Conservation (phyloP, 2,329 filamentous ascomycete species). For the Thelonectria discophora region DNA sequence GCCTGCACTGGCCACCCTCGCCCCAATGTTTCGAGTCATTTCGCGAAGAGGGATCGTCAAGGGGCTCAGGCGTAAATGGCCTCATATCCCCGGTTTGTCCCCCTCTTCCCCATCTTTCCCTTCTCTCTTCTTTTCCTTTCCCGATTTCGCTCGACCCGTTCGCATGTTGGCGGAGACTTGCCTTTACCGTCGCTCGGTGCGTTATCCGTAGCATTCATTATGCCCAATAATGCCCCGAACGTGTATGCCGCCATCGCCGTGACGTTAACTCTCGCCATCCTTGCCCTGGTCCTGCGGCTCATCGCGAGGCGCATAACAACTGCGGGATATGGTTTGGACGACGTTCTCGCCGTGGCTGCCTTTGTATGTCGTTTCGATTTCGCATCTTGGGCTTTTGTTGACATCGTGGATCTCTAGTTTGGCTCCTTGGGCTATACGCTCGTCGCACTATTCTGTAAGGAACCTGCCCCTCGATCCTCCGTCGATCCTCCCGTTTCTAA, state of each 20-base stretch:
- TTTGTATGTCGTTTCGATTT: not conserved
- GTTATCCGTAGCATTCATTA: not conserved
- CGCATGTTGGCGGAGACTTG: not conserved
- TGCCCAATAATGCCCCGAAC: not conserved
- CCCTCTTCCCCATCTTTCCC: not conserved
- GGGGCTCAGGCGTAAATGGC: too few species aligned
- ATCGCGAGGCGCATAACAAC: not conserved
- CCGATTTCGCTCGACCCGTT: not conserved
- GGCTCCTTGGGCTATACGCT: constrained; percentile 1
- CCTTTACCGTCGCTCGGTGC: not conserved
- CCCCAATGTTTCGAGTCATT: not conserved
- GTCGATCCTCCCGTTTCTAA: not conserved
- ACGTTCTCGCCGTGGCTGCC: constrained; percentile 1
- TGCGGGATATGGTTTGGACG: not conserved
- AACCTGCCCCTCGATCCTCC: not conserved
- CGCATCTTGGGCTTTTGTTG: not conserved
- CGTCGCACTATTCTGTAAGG: constrained; percentile 2
- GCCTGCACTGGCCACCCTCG: too few species aligned
- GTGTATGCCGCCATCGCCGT: not conserved
- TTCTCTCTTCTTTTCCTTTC: not conserved
- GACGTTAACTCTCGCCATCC: not conserved
- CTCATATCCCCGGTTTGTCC: not conserved
- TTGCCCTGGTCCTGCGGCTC: not conserved
- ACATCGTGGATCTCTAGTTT: not conserved
- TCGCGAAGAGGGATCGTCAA: not conserved